Conservation (phyloP, 352 stramenopile species). For the Elongisporangium anandrum region DNA sequence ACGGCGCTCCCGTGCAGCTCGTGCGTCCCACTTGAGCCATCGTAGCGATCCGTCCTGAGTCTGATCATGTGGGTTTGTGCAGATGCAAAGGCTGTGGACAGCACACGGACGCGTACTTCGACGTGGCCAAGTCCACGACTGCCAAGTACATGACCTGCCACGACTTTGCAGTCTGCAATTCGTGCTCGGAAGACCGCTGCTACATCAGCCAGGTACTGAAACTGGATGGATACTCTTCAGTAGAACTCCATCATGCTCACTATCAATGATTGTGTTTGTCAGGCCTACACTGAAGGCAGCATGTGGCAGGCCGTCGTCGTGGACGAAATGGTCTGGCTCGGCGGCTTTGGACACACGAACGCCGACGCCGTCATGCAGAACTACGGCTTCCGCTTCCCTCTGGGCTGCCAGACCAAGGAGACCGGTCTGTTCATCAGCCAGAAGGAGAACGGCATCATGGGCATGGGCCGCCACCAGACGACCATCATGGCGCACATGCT, state of each 20-base stretch:
- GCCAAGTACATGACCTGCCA: conserved; percentile 62
- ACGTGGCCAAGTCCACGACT: conserved; percentile 73
- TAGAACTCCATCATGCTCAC: not conserved
- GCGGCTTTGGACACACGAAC: conserved; percentile 44
- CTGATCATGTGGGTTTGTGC: not conserved
- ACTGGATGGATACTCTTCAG: not conserved
- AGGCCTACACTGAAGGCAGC: conserved; percentile 79
- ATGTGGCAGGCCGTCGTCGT: conserved; percentile 83
- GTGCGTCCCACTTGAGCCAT: conserved; percentile 9
- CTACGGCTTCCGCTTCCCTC: conserved; percentile 68
- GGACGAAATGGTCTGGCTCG: conserved; percentile 77
- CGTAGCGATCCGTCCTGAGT: not conserved
- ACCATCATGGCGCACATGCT: conserved; percentile 78
- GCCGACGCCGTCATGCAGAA: conserved; percentile 44
- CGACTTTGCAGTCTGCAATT: conserved; percentile 41
- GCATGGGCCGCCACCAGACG: conserved; percentile 55
- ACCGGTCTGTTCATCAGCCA: conserved; percentile 84
- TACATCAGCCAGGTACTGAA: conserved; percentile 60
- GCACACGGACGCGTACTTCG: conserved; percentile 74
- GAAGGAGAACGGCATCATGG: conserved; percentile 90
- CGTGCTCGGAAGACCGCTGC: conserved; percentile 61
- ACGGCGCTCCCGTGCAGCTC: conserved; percentile 71
- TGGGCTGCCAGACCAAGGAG: conserved; percentile 81
- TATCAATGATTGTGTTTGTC: not conserved
- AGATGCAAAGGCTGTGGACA: conserved; percentile 60